Evolutionary conservation across 1,284 basidiomycete genomes (phyloP), one percentile per base, ranked within the genome.

Genomic region (Rhodotorula sp.): DNA sequence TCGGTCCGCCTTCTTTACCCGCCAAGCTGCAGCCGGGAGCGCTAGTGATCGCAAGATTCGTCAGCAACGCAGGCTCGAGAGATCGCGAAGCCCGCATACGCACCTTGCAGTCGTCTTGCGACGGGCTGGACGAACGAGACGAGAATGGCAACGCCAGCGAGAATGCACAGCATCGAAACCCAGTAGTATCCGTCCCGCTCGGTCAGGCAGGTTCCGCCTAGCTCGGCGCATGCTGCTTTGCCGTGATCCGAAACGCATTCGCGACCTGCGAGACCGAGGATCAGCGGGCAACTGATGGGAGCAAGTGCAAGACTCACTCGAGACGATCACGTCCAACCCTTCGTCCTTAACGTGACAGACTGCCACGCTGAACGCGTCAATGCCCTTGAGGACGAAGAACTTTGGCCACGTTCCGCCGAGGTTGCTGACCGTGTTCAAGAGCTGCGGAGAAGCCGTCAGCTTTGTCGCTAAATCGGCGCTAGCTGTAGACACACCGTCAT

Each of bases 391-490:
- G 26, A 96, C 88, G 79, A 95, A 94, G 82, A 86, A 94, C 72
- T 90, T 88, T 4, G 96, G 96, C 94, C 94, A 98, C 2, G 96
- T 99, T 13, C 96, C 96, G 62, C 96, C 96, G 69, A 99, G 86
- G 79, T 99, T 99, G 30, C 90, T 89, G 74, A 98, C 92, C 10
- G 96, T 99, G 80, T 98, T 97, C 66, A 99, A 82, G 46, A 99
- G 50, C 60, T 61, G 60, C 28, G 18, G 5, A 18, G 26, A 1
- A 6, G 5, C 13, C 11, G 44, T 26, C 50, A 59, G 62, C 3
- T 16, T 50, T 1, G 53, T 71, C 22, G 47, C 16, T 26, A 18
- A 11, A 15, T 11, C 37, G 15, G 18, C 30, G 0, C 15, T 26
- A n/a, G n/a, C 11, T 10, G 9, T 13, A 10, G 34, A 9, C 52